Evolutionary conservation across 2,329 filamentous ascomycete species (phyloP).

Genomic region (Diaporthe vaccinii): DNA sequence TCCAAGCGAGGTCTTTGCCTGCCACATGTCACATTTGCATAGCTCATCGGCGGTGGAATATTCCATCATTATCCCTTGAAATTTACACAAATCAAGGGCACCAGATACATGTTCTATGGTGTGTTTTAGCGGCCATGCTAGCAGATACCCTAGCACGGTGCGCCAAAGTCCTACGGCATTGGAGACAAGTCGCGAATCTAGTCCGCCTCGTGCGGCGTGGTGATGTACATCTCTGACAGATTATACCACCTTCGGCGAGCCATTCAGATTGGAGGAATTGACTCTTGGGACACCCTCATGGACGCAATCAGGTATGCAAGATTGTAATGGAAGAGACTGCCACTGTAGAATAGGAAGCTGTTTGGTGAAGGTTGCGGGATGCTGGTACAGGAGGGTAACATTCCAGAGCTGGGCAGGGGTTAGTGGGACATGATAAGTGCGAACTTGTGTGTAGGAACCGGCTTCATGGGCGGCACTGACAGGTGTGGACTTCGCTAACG

Average conservation of each 20-base stretch:
- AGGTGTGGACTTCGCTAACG: background rate
- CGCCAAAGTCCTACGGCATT: background rate
- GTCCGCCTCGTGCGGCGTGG: background rate
- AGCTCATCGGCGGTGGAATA: background rate
- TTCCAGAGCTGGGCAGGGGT: constrained; percentile 2
- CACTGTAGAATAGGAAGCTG: background rate
- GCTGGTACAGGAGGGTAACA: background rate
- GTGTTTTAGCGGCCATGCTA: background rate
- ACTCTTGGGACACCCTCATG: background rate
- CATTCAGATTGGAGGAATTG: background rate
- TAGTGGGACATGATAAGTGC: constrained; percentile 2
- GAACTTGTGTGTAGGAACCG: background rate
- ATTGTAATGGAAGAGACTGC: background rate
- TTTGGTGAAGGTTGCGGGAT: background rate
- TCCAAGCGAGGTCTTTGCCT: too few species aligned
- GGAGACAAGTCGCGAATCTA: background rate
- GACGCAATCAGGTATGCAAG: background rate
- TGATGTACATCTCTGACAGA: background rate
- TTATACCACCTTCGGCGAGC: background rate
- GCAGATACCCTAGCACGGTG: background rate
- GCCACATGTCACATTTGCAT: too few species aligned
- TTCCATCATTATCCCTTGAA: background rate
- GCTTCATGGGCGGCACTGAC: background rate
- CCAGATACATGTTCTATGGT: background rate
- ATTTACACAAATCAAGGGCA: background rate